Percentiles rank a stretch among this genome's conserved stretches.
phyloP scores from a whole-genome alignment of 164 flowering plant species.

The Stephania yunnanensis region DNA sequence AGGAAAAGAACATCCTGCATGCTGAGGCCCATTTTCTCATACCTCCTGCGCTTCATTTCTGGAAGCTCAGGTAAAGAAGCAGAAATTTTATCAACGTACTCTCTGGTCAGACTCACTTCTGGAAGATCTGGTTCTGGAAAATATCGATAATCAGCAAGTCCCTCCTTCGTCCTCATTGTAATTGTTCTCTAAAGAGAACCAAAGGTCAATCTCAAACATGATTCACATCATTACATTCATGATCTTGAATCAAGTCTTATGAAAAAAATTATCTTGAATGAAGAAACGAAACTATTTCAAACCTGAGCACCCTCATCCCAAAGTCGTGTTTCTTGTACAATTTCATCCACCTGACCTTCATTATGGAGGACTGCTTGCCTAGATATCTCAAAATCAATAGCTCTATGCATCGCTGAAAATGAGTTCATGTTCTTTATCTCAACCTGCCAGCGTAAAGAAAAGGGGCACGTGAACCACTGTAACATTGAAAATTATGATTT shows the following conservation, averaged over 20 bases:
- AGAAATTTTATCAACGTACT: slow-evolving; percentile 47
- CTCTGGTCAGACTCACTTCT: slow-evolving; percentile 55
- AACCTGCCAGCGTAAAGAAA: slow-evolving; percentile 44
- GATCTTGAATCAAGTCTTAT: too few relatives aligned
- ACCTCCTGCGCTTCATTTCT: slow-evolving; percentile 71
- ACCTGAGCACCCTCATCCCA: slow-evolving; percentile 98
- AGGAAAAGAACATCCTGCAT: slow-evolving; percentile 95
- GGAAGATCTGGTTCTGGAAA: slow-evolving; percentile 98
- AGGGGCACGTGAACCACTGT: background rate
- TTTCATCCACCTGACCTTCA: slow-evolving; percentile 62
- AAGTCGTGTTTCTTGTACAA: slow-evolving; percentile 88
- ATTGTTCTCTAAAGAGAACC: slow-evolving; percentile 52
- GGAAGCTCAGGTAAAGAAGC: slow-evolving; percentile 79
- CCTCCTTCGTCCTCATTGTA: slow-evolving; percentile 95
- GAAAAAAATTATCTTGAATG: background rate
- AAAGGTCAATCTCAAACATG: background rate
- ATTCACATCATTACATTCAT: background rate
- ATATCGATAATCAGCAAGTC: slow-evolving; percentile 88
- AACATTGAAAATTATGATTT: background rate
- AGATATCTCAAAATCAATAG: slow-evolving; percentile 82
- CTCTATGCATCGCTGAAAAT: slow-evolving; percentile 79
- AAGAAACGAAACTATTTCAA: slow-evolving; percentile 10
- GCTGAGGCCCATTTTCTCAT: slow-evolving; percentile 78
- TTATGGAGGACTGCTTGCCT: slow-evolving; percentile 64
- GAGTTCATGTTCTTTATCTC: slow-evolving; percentile 93